phyloP scores from a whole-genome alignment of 352 stramenopile species.

The Elongisporangium prolatum region DNA sequence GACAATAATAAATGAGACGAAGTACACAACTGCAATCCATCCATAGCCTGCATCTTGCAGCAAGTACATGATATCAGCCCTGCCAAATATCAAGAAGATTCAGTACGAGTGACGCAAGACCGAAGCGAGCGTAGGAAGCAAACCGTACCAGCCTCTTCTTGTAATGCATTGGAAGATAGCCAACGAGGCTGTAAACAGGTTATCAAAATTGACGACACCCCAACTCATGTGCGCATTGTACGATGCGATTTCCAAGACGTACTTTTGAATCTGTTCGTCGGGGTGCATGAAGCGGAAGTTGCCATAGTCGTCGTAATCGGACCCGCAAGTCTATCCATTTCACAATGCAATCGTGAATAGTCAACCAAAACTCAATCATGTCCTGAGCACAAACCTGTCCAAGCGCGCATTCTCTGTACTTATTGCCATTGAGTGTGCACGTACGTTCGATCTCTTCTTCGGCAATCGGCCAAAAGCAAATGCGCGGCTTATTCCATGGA shows the following conservation, averaged over 20 bases:
- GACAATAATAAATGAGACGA: slow-evolving; percentile 73
- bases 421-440: slow-evolving; percentile 26
- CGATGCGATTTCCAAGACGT: slow-evolving; percentile 14
- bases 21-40: slow-evolving; percentile 52
- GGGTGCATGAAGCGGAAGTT: slow-evolving; percentile 47
- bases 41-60: slow-evolving; percentile 37
- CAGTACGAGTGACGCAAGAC: too few species aligned
- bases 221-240: slow-evolving; percentile 70
- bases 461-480: slow-evolving; percentile 86
- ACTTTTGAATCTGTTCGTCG: slow-evolving; percentile 13
- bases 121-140: too few species aligned
- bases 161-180: slow-evolving; percentile 86
- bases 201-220: slow-evolving; percentile 81
- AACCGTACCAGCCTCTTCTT: slow-evolving; percentile 72
- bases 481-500: slow-evolving; percentile 29
- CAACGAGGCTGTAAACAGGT: slow-evolving; percentile 62
- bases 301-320: slow-evolving; percentile 35
- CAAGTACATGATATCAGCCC: slow-evolving; percentile 38
- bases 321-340: slow-evolving; percentile 41
- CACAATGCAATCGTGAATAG: too few species aligned
- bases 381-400: slow-evolving; percentile 5
- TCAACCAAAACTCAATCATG: neutral
- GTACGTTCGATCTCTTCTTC: slow-evolving; percentile 35
- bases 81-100: neutral
- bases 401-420: slow-evolving; percentile 17